Conservation (phyloP, 2,329 filamentous ascomycete genomes). For the Hypoxylon sp. region DNA sequence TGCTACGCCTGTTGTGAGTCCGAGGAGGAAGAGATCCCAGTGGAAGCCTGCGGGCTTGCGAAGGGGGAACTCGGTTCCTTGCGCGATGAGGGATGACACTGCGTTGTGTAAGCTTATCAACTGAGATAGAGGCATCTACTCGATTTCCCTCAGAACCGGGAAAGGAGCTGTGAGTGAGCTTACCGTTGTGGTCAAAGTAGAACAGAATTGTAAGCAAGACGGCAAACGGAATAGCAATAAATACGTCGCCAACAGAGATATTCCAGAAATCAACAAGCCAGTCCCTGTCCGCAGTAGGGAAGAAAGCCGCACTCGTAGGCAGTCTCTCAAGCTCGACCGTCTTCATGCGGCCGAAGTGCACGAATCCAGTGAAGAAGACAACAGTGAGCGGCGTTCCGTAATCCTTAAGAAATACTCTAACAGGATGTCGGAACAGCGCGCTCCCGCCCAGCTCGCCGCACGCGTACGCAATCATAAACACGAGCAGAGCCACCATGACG, state of each 20-base stretch:
- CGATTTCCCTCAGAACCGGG: neutral
- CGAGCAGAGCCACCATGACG: conserved; percentile 79
- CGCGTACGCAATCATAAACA: conserved; percentile 81
- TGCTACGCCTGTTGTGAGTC: conserved; percentile 80
- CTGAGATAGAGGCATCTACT: neutral
- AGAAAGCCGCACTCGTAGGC: conserved; percentile 82
- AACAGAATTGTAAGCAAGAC: conserved; percentile 86
- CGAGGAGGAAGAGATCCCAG: conserved; percentile 86
- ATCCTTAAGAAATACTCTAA: conserved; percentile 88
- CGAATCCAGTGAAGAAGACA: conserved; percentile 90
- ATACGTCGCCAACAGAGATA: conserved; percentile 77
- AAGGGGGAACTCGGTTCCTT: conserved; percentile 85
- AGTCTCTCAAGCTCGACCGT: conserved; percentile 76
- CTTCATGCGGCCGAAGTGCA: conserved; percentile 87
- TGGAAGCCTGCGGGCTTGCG: conserved; percentile 86
- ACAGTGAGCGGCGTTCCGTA: conserved; percentile 88
- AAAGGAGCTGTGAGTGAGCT: conserved; percentile 33
- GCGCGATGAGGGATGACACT: conserved; percentile 86
- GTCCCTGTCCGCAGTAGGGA: conserved; percentile 77
- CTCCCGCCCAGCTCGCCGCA: conserved; percentile 79
- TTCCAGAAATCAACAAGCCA: conserved; percentile 91
- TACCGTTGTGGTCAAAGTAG: conserved; percentile 91
- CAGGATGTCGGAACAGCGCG: conserved; percentile 78
- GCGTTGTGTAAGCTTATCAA: conserved; percentile 26
- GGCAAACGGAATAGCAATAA: conserved; percentile 89